Conservation (phyloP, 1,284 basidiomycete species). For the Lignosus rhinocerotis region DNA sequence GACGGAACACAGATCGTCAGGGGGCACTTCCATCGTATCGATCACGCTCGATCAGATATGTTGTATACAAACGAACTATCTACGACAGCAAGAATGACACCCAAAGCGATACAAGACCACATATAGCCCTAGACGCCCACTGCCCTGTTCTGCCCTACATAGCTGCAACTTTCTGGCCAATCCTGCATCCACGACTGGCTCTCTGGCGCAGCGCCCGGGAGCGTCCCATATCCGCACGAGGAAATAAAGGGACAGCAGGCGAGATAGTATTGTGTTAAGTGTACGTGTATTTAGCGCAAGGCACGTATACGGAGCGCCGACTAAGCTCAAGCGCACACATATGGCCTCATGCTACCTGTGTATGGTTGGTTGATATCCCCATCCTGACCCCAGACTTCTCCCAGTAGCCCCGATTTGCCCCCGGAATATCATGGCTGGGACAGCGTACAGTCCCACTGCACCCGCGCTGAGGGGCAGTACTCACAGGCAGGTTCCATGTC, state of each 20-base stretch:
- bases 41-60: constrained; percentile 2
- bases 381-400: not conserved
- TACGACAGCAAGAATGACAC: constrained; percentile 1
- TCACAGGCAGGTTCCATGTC: not conserved
- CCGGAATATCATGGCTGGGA: not conserved
- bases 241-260: not conserved
- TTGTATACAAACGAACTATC: not conserved
- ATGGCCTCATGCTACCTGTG: not conserved
- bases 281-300: not conserved
- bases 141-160: not conserved
- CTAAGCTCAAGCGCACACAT: constrained; percentile 2
- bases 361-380: not conserved
- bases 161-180: not conserved
- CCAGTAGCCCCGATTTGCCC: not conserved
- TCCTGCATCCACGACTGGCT: not conserved
- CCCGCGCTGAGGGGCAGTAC: not conserved
- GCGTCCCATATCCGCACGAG: not conserved
- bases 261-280: no score
- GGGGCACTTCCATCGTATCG: not conserved
- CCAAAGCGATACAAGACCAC: not conserved
- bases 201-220: not conserved
- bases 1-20: not conserved
- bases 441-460: not conserved
- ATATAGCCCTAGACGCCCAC: not conserved
- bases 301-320: constrained; percentile 2